These are phyloP conservation scores for Neofusicoccum laricinum DNA, from an alignment of 2,329 filamentous ascomycete species.

Conservation along the genomic window DNA sequence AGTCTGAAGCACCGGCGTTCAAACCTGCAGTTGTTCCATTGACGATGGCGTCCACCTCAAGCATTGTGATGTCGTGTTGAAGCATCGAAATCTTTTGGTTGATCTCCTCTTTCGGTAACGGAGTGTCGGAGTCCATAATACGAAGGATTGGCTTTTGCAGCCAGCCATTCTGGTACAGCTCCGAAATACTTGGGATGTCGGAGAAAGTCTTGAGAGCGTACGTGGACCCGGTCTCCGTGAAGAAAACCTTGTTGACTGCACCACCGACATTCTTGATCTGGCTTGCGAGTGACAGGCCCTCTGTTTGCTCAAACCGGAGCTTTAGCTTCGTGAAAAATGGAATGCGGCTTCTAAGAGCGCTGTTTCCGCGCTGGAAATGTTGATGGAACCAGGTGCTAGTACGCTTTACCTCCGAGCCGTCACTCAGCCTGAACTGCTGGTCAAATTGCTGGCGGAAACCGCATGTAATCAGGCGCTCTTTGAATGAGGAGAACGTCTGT, in stretches of 20 bases:
- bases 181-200: slow-evolving; percentile 28
- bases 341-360: neutral
- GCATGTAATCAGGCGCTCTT: neutral
- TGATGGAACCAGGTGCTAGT: neutral
- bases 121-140: slow-evolving; percentile 26
- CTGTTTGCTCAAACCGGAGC: neutral
- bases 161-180: slow-evolving; percentile 25
- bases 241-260: neutral
- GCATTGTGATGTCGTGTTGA: slow-evolving; percentile 29
- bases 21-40: slow-evolving; percentile 27
- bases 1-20: slow-evolving; percentile 16
- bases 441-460: neutral
- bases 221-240: neutral
- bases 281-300: neutral
- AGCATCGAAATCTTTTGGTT: slow-evolving; percentile 31
- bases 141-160: slow-evolving; percentile 14
- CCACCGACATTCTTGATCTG: neutral
- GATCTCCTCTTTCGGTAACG: slow-evolving; percentile 28
- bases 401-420: neutral
- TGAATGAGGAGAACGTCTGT: neutral
- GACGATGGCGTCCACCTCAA: slow-evolving; percentile 35
- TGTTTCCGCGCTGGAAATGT: neutral
- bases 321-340: neutral
- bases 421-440: neutral
- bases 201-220: slow-evolving; percentile 17